Conservation (phyloP, 257 asterid species). For the Gentiana dahurica region DNA sequence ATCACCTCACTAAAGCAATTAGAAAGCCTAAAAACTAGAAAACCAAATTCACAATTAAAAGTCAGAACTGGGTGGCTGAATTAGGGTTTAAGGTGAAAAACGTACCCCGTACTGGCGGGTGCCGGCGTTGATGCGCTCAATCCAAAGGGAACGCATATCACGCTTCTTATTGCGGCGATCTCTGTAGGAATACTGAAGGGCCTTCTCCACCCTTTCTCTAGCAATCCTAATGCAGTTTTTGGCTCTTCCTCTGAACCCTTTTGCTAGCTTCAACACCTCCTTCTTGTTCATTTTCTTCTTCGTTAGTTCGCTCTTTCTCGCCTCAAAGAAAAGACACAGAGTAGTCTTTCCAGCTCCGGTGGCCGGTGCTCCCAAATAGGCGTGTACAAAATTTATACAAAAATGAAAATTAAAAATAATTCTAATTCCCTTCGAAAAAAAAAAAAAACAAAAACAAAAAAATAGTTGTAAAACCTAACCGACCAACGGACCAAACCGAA, state of each 20-base stretch:
- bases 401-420: no score
- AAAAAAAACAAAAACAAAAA: no score
- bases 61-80: background rate
- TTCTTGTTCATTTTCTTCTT: conserved; percentile 54
- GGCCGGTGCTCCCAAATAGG: no score
- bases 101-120: conserved; percentile 72
- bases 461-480: no score
- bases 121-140: conserved; percentile 90
- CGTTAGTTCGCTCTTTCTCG: background rate
- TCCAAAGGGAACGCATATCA: conserved; percentile 94
- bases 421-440: no score
- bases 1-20: background rate
- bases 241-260: conserved; percentile 78
- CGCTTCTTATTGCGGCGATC: conserved; percentile 75
- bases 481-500: no score
- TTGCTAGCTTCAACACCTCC: conserved; percentile 65
- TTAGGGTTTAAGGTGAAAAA: background rate
- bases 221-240: conserved; percentile 74
- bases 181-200: conserved; percentile 65
- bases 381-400: no score
- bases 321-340: background rate
- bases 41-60: background rate
- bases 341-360: no score
- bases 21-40: background rate
- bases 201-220: conserved; percentile 69